These are phyloP conservation scores for Mycena galopus DNA, from an alignment of 768 basidiomycete species.

Conservation along the genomic window DNA sequence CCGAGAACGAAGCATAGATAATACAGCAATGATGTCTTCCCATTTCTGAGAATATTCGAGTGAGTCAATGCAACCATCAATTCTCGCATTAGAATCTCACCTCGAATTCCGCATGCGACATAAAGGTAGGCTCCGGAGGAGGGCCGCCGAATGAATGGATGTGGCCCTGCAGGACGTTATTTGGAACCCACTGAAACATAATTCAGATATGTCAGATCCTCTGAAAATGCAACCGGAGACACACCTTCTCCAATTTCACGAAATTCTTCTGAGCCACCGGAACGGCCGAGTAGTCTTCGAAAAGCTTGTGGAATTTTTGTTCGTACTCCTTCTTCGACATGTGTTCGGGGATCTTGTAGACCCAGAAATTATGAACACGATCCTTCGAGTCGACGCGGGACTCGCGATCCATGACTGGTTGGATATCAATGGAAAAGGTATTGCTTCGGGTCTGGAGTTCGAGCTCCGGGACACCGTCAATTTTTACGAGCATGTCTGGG, in stretches of 20 bases:
- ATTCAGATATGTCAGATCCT: neutral
- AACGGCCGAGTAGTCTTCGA: neutral
- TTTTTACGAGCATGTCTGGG: neutral
- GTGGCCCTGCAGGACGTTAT: neutral
- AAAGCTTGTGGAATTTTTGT: neutral
- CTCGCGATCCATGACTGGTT: neutral
- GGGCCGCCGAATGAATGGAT: neutral
- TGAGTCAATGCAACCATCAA: neutral
- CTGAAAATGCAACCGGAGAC: neutral
- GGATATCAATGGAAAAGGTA: neutral
- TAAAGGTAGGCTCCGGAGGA: neutral
- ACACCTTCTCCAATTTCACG: neutral
- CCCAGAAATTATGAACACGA: neutral
- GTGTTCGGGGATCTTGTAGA: neutral
- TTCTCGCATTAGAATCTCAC: neutral
- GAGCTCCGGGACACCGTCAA: neutral
- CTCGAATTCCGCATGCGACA: neutral
- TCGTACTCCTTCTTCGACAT: neutral
- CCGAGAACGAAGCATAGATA: neutral
- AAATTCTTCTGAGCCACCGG: neutral
- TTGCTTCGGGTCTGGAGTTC: neutral
- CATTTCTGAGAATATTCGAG: neutral
- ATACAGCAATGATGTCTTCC: neutral
- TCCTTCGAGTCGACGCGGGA: neutral
- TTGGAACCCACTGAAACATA: neutral